Evolutionary conservation across 73 alveolate genomes (phyloP).

Genomic region (Paramecium tetraurelia): DNA sequence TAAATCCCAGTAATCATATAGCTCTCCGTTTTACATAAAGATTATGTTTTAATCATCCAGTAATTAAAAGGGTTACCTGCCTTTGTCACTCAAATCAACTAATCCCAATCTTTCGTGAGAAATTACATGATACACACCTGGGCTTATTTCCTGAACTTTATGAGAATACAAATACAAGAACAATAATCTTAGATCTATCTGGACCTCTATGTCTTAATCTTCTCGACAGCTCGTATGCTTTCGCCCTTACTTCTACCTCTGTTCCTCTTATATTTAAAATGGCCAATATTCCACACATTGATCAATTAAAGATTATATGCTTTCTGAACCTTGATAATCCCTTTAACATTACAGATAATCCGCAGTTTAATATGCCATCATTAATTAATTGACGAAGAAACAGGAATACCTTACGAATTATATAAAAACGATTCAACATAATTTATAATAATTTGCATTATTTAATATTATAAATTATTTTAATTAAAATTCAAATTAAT

Average conservation of each 20-base stretch:
- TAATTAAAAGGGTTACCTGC: conserved; percentile 53
- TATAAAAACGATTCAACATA: neutral
- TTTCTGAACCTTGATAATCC: neutral
- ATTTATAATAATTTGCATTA: neutral
- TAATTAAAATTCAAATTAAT: neutral
- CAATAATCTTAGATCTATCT: conserved; percentile 19
- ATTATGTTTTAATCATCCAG: conserved; percentile 33
- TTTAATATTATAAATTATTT: neutral
- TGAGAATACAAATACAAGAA: neutral
- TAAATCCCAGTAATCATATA: conserved; percentile 59
- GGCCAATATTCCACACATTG: conserved; percentile 59
- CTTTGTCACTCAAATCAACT: conserved; percentile 62
- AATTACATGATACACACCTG: conserved; percentile 32
- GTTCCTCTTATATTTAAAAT: conserved; percentile 54
- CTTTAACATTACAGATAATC: neutral
- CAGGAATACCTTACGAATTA: neutral
- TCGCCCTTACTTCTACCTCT: conserved; percentile 31
- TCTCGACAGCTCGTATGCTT: conserved; percentile 45
- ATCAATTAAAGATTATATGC: neutral
- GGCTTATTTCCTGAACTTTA: neutral
- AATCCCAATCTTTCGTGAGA: conserved; percentile 65
- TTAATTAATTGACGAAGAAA: neutral
- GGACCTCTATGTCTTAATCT: conserved; percentile 66
- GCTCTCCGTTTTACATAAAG: conserved; percentile 63
- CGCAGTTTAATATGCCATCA: neutral